Conservation (phyloP, 768 basidiomycete genomes). For the Phanerodontia chrysosporium region DNA sequence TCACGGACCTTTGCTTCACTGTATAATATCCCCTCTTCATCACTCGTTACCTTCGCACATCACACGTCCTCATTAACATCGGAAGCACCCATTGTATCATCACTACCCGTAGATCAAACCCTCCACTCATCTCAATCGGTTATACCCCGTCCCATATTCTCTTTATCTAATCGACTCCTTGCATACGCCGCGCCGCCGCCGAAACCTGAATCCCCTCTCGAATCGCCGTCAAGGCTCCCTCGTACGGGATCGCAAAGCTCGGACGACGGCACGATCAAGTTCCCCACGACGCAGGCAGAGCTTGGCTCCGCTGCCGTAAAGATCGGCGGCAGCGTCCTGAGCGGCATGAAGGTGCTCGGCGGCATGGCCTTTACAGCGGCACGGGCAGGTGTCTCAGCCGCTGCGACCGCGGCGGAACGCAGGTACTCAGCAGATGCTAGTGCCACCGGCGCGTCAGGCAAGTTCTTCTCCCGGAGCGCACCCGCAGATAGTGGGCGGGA, state of each 20-base stretch:
- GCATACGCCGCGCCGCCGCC: slow-evolving; percentile 48
- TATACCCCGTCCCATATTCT: slow-evolving; percentile 48
- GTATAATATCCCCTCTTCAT: slow-evolving; percentile 43
- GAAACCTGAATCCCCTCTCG: slow-evolving; percentile 16
- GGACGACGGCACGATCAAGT: slow-evolving; percentile 16
- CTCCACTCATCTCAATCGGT: slow-evolving; percentile 11
- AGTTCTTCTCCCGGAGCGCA: slow-evolving; percentile 62
- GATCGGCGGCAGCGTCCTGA: slow-evolving; percentile 58
- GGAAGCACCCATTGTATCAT: slow-evolving; percentile 31
- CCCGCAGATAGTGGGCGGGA: slow-evolving; percentile 37
- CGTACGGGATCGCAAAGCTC: slow-evolving; percentile 13
- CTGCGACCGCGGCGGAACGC: slow-evolving; percentile 15
- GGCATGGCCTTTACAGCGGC: slow-evolving; percentile 56
- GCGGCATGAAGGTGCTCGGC: slow-evolving; percentile 59
- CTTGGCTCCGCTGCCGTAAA: slow-evolving; percentile 51
- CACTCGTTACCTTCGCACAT: slow-evolving; percentile 42
- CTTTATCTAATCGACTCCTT: slow-evolving; percentile 58
- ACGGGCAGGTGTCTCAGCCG: slow-evolving; percentile 21
- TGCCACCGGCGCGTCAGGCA: slow-evolving; percentile 21
- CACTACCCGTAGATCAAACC: slow-evolving; percentile 27
- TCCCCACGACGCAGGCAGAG: slow-evolving; percentile 40
- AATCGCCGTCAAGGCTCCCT: slow-evolving; percentile 12
- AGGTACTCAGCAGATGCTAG: not conserved
- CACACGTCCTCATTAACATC: slow-evolving; percentile 15
- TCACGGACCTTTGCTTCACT: slow-evolving; percentile 48